A percentile compares a stretch with the other conserved stretches of the same genome.
Evolutionary conservation across 768 basidiomycete species (phyloP).

Genomic region (Artomyces pyxidatus): DNA sequence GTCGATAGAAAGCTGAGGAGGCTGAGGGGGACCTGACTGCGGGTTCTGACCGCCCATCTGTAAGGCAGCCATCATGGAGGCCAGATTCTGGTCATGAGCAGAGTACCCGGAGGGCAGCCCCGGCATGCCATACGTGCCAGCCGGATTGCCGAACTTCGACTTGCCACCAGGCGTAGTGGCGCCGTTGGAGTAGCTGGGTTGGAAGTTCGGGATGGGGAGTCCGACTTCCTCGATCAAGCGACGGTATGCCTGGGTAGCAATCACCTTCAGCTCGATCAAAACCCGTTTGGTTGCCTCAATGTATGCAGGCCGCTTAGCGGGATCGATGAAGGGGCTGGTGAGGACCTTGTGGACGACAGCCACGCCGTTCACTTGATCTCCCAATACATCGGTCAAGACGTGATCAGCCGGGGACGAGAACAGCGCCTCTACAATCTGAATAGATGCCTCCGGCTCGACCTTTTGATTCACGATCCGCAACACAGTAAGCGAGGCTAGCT

Average conservation of each 20-base stretch:
- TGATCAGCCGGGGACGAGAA: slow-evolving; percentile 88
- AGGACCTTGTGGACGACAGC: slow-evolving; percentile 90
- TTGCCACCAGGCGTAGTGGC: slow-evolving; percentile 56
- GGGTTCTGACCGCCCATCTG: slow-evolving; percentile 88
- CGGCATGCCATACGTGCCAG: slow-evolving; percentile 56
- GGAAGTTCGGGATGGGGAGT: slow-evolving; percentile 80
- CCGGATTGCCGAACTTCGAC: slow-evolving; percentile 39
- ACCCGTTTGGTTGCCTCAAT: slow-evolving; percentile 87
- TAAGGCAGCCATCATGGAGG: slow-evolving; percentile 88
- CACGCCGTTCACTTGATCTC: slow-evolving; percentile 94
- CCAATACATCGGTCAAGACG: slow-evolving; percentile 87
- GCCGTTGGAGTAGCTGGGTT: slow-evolving; percentile 63
- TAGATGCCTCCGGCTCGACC: slow-evolving; percentile 82
- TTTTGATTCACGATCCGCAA: slow-evolving; percentile 96
- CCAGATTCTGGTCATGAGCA: slow-evolving; percentile 75
- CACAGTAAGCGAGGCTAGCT: slow-evolving; percentile 90
- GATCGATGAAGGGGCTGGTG: slow-evolving; percentile 78
- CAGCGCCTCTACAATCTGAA: slow-evolving; percentile 79
- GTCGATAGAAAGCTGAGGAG: slow-evolving; percentile 68
- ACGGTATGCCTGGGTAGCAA: slow-evolving; percentile 90
- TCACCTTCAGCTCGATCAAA: slow-evolving; percentile 84
- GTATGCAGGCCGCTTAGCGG: slow-evolving; percentile 55
- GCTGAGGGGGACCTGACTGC: slow-evolving; percentile 66
- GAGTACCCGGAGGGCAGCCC: slow-evolving; percentile 76
- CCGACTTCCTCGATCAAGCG: slow-evolving; percentile 93